Percentiles rank a stretch among this genome's conserved stretches.
phyloP scores from a whole-genome alignment of 805 yeast species.

The Zygosaccharomyces bailii region DNA sequence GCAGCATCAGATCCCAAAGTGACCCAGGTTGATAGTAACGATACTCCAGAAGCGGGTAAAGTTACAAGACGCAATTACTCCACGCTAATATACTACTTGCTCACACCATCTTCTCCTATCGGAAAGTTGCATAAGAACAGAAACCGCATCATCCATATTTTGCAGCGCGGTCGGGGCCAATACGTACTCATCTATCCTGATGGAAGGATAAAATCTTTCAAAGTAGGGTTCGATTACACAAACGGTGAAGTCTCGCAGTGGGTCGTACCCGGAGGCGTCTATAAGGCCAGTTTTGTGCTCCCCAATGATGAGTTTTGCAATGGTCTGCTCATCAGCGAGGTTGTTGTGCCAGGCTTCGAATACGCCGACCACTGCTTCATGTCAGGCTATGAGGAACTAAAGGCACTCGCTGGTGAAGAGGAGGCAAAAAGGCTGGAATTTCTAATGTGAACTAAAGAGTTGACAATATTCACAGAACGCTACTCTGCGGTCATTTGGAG shows the following conservation, averaged over 20 bases:
- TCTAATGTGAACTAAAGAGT: slow-evolving; percentile 27
- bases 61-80: slow-evolving; percentile 40
- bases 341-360: slow-evolving; percentile 62
- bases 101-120: slow-evolving; percentile 48
- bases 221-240: slow-evolving; percentile 48
- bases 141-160: slow-evolving; percentile 53
- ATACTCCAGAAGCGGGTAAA: slow-evolving; percentile 8
- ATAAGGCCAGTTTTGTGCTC: slow-evolving; percentile 51
- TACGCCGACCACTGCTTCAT: slow-evolving; percentile 50
- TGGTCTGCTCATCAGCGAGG: slow-evolving; percentile 51
- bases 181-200: slow-evolving; percentile 52
- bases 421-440: slow-evolving; percentile 38
- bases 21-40: slow-evolving; percentile 5
- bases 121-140: slow-evolving; percentile 51
- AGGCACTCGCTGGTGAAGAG: slow-evolving; percentile 38
- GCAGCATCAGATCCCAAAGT: slow-evolving; percentile 2
- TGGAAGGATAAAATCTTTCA: slow-evolving; percentile 47
- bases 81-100: slow-evolving; percentile 50
- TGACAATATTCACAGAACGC: too few relatives aligned
- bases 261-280: slow-evolving; percentile 62
- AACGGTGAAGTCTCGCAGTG: slow-evolving; percentile 53
- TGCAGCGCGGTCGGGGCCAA: slow-evolving; percentile 55
- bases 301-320: slow-evolving; percentile 39
- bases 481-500: neutral
- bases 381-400: slow-evolving; percentile 35